Base-by-base conservation (phyloP, 2,329 filamentous ascomycete genomes). In the Monosporascus sp. region DNA sequence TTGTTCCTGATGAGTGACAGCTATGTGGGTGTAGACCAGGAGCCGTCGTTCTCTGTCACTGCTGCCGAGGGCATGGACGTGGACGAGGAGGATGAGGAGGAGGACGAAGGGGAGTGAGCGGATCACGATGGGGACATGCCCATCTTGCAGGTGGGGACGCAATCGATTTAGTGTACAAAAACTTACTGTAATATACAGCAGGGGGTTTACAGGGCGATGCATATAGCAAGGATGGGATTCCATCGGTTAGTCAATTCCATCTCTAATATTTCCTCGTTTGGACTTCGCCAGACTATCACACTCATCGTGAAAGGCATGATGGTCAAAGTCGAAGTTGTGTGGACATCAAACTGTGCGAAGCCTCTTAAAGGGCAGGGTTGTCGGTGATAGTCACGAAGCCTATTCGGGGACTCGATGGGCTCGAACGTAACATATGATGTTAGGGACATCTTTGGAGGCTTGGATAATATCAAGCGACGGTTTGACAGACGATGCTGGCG, bases 21-120 rank as follows among this genome's bases (percentile, higher is more conserved):
- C 70, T 99, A 99, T 70, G 82, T 97, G 37, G 94, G 94, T 25
- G 91, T 99, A 50, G 95, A 99, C 74, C 94, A 99, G 74, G 95
- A 96, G 66, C 90, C 92, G 51, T 84, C 84, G 5, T 97, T 99
- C 70, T 86, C 83, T 52, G 85, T 99, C 45, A 86, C 82, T 50
- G 94, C 89, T 27, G 89, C 86, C 2, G 94, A 99, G 71, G 90
- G 90, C 5, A 95, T 94, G 89, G 94, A 97, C 53, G 90, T 97
- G 65, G 92, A 96, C 69, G 87, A 89, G 47, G 89, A 92, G 1
- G 90, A 94, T 45, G 90, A 92, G 22, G 88, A 89, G 11, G 86
- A 88, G 24, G 85, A 86, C 37, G 82, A 85, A 18, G 73, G 75
- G 18, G 65, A 46, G 45, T 20, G 37, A 57, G 25, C 36, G 47